Conservation (phyloP, 2,329 filamentous ascomycete genomes). For the Alternaria sp. region DNA sequence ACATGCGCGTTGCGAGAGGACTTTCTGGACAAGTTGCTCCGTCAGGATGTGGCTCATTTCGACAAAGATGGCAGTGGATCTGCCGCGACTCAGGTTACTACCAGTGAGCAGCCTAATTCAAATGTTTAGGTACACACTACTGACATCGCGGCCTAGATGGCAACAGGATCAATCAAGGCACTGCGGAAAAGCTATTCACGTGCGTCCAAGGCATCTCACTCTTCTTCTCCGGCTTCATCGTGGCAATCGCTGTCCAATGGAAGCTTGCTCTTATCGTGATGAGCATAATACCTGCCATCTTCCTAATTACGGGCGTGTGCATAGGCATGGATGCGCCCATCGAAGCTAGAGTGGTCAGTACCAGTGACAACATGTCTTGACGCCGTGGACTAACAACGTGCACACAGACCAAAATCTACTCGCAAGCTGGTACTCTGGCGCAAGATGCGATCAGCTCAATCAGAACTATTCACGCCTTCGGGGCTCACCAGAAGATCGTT, state of each 20-base stretch:
- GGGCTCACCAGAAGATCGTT: conserved; percentile 63
- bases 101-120: neutral
- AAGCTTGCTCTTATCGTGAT: conserved; percentile 81
- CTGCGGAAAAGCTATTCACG: conserved; percentile 45
- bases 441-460: neutral
- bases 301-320: conserved; percentile 20
- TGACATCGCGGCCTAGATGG: conserved; percentile 9
- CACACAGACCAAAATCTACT: conserved; percentile 9
- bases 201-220: conserved; percentile 47
- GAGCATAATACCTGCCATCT: conserved; percentile 52
- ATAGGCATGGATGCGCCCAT: conserved; percentile 17
- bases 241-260: conserved; percentile 89
- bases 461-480: conserved; percentile 63
- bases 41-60: conserved; percentile 40
- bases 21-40: conserved; percentile 66
- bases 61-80: conserved; percentile 22
- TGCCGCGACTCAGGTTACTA: conserved; percentile 20
- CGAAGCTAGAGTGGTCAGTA: conserved; percentile 17
- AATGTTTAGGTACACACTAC: neutral
- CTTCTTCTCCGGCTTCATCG: conserved; percentile 86
- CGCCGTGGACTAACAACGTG: neutral
- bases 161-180: conserved; percentile 21
- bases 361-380: neutral
- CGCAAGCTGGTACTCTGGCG: conserved; percentile 1
- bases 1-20: conserved; percentile 45